Base-by-base conservation (phyloP, 371 early-diverging fungal species). In the Mucor lusitanicus region DNA sequence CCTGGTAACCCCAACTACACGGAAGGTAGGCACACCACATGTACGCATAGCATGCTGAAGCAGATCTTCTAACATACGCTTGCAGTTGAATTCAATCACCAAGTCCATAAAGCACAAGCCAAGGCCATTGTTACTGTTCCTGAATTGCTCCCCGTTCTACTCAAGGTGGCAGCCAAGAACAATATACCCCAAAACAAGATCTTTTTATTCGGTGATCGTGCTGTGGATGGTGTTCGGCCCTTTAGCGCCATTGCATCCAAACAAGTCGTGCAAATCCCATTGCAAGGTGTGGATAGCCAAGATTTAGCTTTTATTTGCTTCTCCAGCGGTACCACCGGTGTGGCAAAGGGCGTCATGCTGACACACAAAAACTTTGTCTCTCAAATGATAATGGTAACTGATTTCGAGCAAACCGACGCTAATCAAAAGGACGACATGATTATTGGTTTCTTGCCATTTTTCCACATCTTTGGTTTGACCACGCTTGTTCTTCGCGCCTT, bases 321-420 rank as follows among this genome's bases (percentile, higher is more conserved):
- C 80, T 93, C 94, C 13, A 91, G 91, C 40, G 97, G 97, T 30
- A 97, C 96, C 7, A 95, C 96, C 0, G 95, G 95, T 71, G 64
- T 77, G 44, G 83, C 85, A 28, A 88, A 87, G 63, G 82, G 87
- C 27, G 78, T 78, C 9, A 78, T 80, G 78, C 68, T 82, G 8
- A 80, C 73, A 8, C 83, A 82, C 44, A 37, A 32, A 11, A 74
- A 74, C 32, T 89, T 89, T 66, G 78, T 73, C 13, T 58, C 73
- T 28, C 73, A 73, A 48, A 63, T 66, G 15, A 19, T 62, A 3
- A 58, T 65, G 37, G 65, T 68, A 0, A 61, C 55, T 39, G 54
- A 62, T 17, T 73, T 67, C 54, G 71, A 68, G 48, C 44, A 63
- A 23, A 61, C 63, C 6, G 57, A 67, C 25, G 63, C 79, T 42